Evolutionary conservation across 164 flowering plant genomes (phyloP).

Genomic region (Piper betle): DNA sequence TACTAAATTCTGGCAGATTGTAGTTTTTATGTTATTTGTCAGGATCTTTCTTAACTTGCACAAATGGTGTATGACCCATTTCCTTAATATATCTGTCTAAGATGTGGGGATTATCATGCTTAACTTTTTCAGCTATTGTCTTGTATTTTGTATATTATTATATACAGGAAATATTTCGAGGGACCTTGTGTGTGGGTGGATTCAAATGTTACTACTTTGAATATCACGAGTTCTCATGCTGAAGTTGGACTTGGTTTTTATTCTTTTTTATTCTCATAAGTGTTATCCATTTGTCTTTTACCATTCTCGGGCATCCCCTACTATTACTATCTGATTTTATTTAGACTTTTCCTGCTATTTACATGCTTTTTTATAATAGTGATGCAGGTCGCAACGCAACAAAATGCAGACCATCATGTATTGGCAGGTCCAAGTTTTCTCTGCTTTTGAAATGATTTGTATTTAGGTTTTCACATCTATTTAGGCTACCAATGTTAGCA

Average conservation of each 20-base stretch:
- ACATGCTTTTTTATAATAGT: neutral
- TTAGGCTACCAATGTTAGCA: neutral
- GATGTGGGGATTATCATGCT: no score
- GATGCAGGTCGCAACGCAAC: conserved; percentile 92
- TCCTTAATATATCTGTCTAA: no score
- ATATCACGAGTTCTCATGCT: conserved; percentile 76
- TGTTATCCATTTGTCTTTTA: neutral
- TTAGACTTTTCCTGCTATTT: neutral
- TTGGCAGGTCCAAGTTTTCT: conserved; percentile 70
- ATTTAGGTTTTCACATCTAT: neutral
- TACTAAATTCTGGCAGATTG: no score
- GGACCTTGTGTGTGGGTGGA: conserved; percentile 93
- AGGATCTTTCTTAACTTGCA: no score
- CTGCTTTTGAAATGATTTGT: neutral
- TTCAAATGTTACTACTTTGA: conserved; percentile 73
- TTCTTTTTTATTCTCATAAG: conserved; percentile 91
- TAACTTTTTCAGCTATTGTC: no score
- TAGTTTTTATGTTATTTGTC: no score
- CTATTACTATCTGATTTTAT: no score
- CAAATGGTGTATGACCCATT: no score
- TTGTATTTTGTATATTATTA: neutral
- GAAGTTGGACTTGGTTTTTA: conserved; percentile 88
- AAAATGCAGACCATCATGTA: conserved; percentile 91
- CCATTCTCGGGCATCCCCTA: neutral
- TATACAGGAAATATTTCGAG: conserved; percentile 79